phyloP scores from a whole-genome alignment of 768 basidiomycete species.

The Strobilomyces echinocephalus region DNA sequence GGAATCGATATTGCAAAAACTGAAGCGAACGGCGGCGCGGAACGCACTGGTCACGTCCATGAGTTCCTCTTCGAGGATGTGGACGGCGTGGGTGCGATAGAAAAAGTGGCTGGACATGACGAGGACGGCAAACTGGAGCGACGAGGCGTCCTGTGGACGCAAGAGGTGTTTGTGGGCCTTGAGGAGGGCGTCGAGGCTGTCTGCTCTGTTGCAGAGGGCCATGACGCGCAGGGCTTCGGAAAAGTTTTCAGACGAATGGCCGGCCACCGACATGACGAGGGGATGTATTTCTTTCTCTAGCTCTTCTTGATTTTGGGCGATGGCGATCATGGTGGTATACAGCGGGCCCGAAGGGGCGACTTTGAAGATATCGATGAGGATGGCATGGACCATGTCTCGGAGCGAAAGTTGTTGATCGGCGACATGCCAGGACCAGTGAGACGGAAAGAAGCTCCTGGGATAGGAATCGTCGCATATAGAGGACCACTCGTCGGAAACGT shows the following conservation, averaged over 20 bases:
- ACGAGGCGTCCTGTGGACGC: constrained; percentile 51
- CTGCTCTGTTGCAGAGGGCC: constrained; percentile 32
- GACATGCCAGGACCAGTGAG: constrained; percentile 49
- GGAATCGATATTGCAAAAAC: constrained; percentile 47
- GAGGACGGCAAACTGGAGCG: constrained; percentile 43
- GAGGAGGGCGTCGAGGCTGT: constrained; percentile 40
- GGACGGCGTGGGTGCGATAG: constrained; percentile 31
- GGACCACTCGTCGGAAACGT: constrained; percentile 18
- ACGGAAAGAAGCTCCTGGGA: constrained; percentile 36
- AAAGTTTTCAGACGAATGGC: constrained; percentile 47
- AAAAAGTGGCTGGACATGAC: constrained; percentile 30
- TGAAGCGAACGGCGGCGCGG: constrained; percentile 37
- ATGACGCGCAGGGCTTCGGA: constrained; percentile 53
- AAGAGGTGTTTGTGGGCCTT: constrained; percentile 47
- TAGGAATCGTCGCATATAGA: constrained; percentile 24
- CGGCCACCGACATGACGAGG: constrained; percentile 38
- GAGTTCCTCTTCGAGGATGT: constrained; percentile 52
- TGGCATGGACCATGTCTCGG: constrained; percentile 41
- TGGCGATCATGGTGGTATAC: constrained; percentile 39
- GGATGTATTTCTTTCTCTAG: constrained; percentile 34
- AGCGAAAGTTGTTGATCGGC: constrained; percentile 38
- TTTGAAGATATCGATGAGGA: constrained; percentile 47
- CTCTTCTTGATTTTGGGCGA: constrained; percentile 33
- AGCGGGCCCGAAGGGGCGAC: constrained; percentile 44
- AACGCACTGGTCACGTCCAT: constrained; percentile 41